phyloP scores from a whole-genome alignment of 345 rosid species.

The Ceriops tagal region DNA sequence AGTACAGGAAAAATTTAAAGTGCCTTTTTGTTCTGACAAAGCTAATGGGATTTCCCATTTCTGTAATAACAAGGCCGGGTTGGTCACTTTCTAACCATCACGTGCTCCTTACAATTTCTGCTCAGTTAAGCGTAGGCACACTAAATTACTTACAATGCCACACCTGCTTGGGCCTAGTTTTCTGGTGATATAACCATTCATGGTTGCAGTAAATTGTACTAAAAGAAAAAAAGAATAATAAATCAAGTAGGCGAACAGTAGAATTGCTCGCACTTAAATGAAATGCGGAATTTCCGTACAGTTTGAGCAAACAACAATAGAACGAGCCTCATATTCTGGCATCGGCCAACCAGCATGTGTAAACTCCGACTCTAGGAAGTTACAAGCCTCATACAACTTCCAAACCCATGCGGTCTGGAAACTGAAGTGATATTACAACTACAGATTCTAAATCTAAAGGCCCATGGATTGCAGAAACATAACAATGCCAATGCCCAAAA shows the following conservation, averaged over 20 bases:
- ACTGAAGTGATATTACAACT: conserved; percentile 13
- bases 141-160: too few species aligned
- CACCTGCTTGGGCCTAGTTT: too few species aligned
- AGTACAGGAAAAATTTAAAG: background rate
- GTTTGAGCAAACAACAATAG: background rate
- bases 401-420: conserved; percentile 3
- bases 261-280: background rate
- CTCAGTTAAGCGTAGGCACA: too few species aligned
- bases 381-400: conserved; percentile 7
- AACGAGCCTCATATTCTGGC: conserved; percentile 7
- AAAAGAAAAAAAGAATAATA: background rate
- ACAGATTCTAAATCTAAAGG: conserved; percentile 7
- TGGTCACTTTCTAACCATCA: conserved; percentile 15
- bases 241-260: background rate
- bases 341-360: background rate
- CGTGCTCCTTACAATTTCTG: too few species aligned
- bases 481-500: background rate
- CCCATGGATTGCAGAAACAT: background rate
- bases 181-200: too few species aligned
- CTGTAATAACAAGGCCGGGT: conserved; percentile 19
- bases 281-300: background rate
- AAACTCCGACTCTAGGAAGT: background rate
- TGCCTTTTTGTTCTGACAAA: conserved; percentile 13
- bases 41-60: background rate
- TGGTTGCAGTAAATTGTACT: too few species aligned